A percentile compares a stretch with the other conserved stretches of the same genome.
phyloP scores from a whole-genome alignment of 164 flowering plant genomes.

The Protea cynaroides region DNA sequence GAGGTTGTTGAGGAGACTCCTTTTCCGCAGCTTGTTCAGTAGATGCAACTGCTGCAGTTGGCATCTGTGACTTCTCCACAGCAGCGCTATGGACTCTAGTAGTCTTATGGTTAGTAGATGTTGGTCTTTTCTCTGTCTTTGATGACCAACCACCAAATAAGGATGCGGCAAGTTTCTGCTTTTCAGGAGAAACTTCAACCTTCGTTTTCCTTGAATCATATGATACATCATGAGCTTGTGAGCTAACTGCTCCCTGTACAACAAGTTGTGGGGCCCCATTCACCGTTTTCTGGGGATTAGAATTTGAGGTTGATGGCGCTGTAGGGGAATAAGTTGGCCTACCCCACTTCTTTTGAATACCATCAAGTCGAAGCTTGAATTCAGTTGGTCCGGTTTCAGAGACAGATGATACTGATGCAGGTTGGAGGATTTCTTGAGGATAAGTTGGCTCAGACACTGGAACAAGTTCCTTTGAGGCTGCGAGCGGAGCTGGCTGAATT shows the following conservation, averaged over 20 bases:
- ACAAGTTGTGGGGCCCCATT: constrained; percentile 47
- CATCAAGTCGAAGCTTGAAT: constrained; percentile 77
- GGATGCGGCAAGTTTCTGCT: constrained; percentile 94
- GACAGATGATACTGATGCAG: constrained; percentile 25
- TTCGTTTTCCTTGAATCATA: constrained; percentile 49
- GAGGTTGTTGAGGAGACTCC: constrained; percentile 44
- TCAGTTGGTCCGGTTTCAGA: constrained; percentile 45
- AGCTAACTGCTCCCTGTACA: constrained; percentile 21
- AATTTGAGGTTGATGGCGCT: constrained; percentile 37
- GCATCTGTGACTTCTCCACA: constrained; percentile 26
- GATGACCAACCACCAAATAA: constrained; percentile 75
- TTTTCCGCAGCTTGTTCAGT: constrained; percentile 25
- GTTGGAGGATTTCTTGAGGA: constrained; percentile 36
- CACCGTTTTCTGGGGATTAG: constrained; percentile 35
- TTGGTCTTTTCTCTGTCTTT: constrained; percentile 46
- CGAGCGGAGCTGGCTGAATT: constrained; percentile 23
- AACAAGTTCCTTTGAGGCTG: constrained; percentile 58
- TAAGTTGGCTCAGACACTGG: constrained; percentile 54
- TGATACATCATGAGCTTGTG: constrained; percentile 38
- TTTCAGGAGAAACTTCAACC: constrained; percentile 66
- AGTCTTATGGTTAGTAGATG: constrained; percentile 44
- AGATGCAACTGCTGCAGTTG: constrained; percentile 17
- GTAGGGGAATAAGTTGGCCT: constrained; percentile 60
- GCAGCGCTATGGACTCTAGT: constrained; percentile 30
- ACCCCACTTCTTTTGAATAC: constrained; percentile 98